Percentiles rank a stretch among this genome's conserved stretches.
These are phyloP conservation scores for Monosporozyma aerobia DNA, from an alignment of 805 yeast genomes.

Conservation along the genomic window DNA sequence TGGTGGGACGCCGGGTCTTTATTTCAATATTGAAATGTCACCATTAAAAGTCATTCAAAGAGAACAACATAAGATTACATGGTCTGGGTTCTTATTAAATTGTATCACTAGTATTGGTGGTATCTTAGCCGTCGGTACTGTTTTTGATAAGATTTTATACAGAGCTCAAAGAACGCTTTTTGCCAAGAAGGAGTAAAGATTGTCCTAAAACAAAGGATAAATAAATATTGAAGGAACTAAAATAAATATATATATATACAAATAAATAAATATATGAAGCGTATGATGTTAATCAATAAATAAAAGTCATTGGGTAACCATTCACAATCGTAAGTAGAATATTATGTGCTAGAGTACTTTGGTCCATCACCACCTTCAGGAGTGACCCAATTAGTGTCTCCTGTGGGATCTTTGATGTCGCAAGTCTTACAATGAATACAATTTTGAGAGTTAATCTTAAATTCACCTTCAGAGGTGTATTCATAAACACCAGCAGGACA, in stretches of 20 bases:
- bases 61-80: slow-evolving; percentile 57
- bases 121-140: slow-evolving; percentile 83
- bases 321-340: background rate
- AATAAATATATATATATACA: background rate
- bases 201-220: background rate
- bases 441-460: slow-evolving; percentile 92
- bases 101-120: slow-evolving; percentile 93
- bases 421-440: slow-evolving; percentile 98
- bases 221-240: background rate
- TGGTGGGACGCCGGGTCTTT: slow-evolving; percentile 93
- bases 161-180: slow-evolving; percentile 72
- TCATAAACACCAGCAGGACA: slow-evolving; percentile 99
- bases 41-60: slow-evolving; percentile 85
- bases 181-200: slow-evolving; percentile 1
- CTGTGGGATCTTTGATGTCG: slow-evolving; percentile 92
- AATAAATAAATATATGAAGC: background rate
- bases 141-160: slow-evolving; percentile 80
- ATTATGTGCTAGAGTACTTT: slow-evolving; percentile 48
- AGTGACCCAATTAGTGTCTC: slow-evolving; percentile 92
- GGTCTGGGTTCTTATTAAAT: slow-evolving; percentile 75
- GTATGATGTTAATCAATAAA: background rate
- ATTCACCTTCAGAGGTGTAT: slow-evolving; percentile 46
- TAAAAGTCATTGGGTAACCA: background rate
- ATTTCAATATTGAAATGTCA: slow-evolving; percentile 81
- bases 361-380: slow-evolving; percentile 99